Base-by-base conservation (phyloP, 495 filamentous ascomycete genomes). In the Penicillium ochrochloron region DNA sequence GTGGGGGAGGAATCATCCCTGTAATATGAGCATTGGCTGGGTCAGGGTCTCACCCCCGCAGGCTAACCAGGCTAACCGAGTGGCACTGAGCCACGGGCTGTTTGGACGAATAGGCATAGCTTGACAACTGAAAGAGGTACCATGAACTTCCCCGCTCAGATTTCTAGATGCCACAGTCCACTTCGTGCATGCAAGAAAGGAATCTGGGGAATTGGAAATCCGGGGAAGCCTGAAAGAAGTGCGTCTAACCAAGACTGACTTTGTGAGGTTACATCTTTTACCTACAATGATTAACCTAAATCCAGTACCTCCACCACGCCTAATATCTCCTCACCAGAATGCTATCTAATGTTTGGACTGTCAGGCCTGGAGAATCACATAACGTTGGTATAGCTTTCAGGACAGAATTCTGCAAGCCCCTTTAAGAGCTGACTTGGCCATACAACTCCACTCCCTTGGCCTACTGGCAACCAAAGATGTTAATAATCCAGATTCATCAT, bases 41-140 rank as follows among this genome's bases (percentile, higher is more conserved):
- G 25, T 50, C 46, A 27, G 46, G 11, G 46, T 52, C 34, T 33
- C 53, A 56, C 31, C 53, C 53, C 53, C 53, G 53, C 53, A 39
- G 53, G 19, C 53, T 56, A 56, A n/a, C 33, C 53, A 39, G 53
- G 19, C 53, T 56, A 56, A n/a, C 33, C 33, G 53, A 56, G 53
- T 48, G 44, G 44, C 44, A 23, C 44, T 17, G 39, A 17, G 39
- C 39, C 39, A 42, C 39, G 23, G n/a, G 12, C 44, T 23, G 9
- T 21, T 21, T 48, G 44, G 44, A 25, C 44, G 44, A 44, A 44
- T 44, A 7, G 19, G 19, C 42, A 5, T 17, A 19, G 14, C 3
- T 41, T 15, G 5, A 41, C 37, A 14, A 41, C 7, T 44, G 4
- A 19, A 23, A 5, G 42, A 46, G 42, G 19, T 19, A 23, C 8